A percentile compares a stretch with the other conserved stretches of the same genome.
Conservation (phyloP, 441 rosid genomes). For the Erodium moschatum region DNA sequence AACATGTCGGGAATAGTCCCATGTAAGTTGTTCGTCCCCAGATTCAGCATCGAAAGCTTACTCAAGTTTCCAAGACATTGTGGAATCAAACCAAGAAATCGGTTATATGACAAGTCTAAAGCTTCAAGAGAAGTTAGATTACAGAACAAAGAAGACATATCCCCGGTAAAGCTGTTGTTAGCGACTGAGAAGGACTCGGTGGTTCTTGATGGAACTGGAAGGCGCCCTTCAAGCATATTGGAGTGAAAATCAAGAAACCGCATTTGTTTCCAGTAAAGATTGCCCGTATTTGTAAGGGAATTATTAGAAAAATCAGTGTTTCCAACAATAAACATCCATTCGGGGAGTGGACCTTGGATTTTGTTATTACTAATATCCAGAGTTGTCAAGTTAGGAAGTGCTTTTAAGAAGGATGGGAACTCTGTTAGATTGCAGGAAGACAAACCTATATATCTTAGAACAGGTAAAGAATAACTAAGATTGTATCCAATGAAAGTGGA, state of each 20-base stretch:
- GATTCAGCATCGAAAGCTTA: background rate
- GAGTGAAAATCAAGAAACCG: background rate
- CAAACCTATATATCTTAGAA: conserved; percentile 13
- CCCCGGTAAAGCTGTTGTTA: background rate
- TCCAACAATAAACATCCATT: background rate
- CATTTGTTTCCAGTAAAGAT: background rate
- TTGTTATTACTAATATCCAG: background rate
- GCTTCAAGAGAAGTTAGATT: background rate
- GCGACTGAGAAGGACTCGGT: background rate
- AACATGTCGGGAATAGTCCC: background rate
- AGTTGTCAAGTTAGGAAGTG: background rate
- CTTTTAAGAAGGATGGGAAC: conserved; percentile 23
- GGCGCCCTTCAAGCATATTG: background rate
- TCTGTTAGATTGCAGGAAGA: conserved; percentile 22
- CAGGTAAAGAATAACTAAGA: background rate
- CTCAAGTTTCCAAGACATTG: no score
- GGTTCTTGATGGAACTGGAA: background rate
- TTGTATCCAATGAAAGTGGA: background rate
- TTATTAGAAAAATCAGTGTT: background rate
- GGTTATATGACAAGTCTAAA: background rate
- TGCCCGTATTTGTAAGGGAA: background rate
- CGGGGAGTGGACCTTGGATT: no score
- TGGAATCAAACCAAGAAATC: background rate
- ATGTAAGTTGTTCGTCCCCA: background rate
- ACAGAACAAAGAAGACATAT: background rate